phyloP scores from a whole-genome alignment of 495 filamentous ascomycete genomes.

The Aspergillus steynii region DNA sequence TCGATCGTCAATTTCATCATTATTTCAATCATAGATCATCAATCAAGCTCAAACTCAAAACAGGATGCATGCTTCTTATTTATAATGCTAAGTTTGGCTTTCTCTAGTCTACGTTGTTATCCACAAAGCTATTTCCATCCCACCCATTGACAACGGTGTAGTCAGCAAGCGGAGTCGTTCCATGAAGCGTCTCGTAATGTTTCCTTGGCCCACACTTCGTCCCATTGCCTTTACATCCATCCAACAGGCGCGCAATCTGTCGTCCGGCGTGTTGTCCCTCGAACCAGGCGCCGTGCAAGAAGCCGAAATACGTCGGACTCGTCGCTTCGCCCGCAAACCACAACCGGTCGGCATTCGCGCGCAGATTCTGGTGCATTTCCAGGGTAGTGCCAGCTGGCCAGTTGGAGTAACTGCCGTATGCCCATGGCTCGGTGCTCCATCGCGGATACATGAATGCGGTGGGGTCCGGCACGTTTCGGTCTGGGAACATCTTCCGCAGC shows the following conservation, averaged over 20 bases:
- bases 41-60: too few species aligned
- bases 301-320: conserved; percentile 68
- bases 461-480: conserved; percentile 61
- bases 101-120: conserved; percentile 10
- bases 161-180: conserved; percentile 25
- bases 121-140: conserved; percentile 26
- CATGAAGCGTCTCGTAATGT: conserved; percentile 22
- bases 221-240: neutral
- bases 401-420: conserved; percentile 71
- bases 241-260: conserved; percentile 45
- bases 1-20: too few species aligned
- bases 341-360: conserved; percentile 64
- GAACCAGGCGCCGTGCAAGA: conserved; percentile 67
- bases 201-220: conserved; percentile 2
- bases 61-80: too few species aligned
- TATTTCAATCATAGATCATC: too few species aligned
- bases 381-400: conserved; percentile 68
- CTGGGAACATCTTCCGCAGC: conserved; percentile 65
- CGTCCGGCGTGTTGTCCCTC: conserved; percentile 58
- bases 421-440: conserved; percentile 67
- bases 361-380: conserved; percentile 70
- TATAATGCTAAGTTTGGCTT: too few species aligned
- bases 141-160: conserved; percentile 33
- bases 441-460: conserved; percentile 69
- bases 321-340: conserved; percentile 76